A percentile compares a stretch with the other conserved stretches of the same genome.
Conservation (phyloP, 306 rosid genomes). For the Hylodesmum podocarpum region DNA sequence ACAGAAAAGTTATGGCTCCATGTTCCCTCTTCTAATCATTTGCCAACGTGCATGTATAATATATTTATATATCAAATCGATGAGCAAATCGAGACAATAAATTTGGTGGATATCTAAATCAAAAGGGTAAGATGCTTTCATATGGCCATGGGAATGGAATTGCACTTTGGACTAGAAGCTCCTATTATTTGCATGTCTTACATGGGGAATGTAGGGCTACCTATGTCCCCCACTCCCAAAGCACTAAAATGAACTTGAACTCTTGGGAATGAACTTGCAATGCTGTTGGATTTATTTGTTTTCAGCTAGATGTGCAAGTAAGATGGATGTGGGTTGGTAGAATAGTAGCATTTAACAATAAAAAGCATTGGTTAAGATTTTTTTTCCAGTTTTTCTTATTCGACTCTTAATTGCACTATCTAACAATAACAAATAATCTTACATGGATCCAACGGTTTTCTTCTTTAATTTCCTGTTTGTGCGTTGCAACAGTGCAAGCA, state of each 20-base stretch:
- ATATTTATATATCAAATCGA: neutral
- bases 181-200: neutral
- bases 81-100: constrained; percentile 14
- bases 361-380: neutral
- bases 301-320: neutral
- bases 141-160: neutral
- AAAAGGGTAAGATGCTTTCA: neutral
- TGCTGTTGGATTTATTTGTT: neutral
- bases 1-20: neutral
- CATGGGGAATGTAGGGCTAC: neutral
- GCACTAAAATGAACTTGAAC: constrained; percentile 7
- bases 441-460: too few relatives aligned
- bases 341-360: neutral
- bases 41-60: neutral
- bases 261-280: neutral
- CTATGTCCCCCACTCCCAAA: constrained; percentile 20
- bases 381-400: too few relatives aligned
- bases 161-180: neutral
- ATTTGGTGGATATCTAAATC: constrained; percentile 23
- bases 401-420: too few relatives aligned
- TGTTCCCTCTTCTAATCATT: neutral
- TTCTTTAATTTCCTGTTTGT: too few relatives aligned
- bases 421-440: too few relatives aligned
- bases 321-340: neutral
- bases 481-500: too few relatives aligned